Evolutionary conservation across 306 rosid genomes (phyloP).

Genomic region (Rubus parviflorus): DNA sequence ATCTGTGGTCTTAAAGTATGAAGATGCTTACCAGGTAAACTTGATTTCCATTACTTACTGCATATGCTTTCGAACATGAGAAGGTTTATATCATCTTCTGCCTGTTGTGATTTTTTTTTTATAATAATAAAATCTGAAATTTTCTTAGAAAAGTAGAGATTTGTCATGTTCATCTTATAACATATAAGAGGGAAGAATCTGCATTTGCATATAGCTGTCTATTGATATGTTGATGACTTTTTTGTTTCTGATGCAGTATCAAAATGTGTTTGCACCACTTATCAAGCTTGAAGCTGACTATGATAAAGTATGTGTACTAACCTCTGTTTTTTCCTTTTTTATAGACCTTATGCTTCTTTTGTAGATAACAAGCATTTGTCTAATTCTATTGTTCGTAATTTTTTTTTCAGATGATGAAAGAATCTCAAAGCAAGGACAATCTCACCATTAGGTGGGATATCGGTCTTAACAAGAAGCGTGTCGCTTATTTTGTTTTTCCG

Average conservation of each 20-base stretch:
- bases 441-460: slow-evolving; percentile 94
- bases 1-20: slow-evolving; percentile 87
- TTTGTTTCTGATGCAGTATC: slow-evolving; percentile 63
- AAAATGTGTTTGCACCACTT: slow-evolving; percentile 99
- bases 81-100: neutral
- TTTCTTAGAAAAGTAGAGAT: neutral
- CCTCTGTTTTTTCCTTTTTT: neutral
- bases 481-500: slow-evolving; percentile 96
- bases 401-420: slow-evolving; percentile 89
- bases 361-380: neutral
- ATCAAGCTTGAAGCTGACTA: slow-evolving; percentile 99
- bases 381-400: slow-evolving; percentile 26
- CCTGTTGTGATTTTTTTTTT: neutral
- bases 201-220: slow-evolving; percentile 25
- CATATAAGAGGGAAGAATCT: neutral
- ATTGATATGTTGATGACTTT: slow-evolving; percentile 21
- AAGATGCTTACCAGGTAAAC: slow-evolving; percentile 97
- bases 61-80: slow-evolving; percentile 1
- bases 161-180: neutral
- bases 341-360: neutral
- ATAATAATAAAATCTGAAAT: too few relatives aligned
- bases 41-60: slow-evolving; percentile 19
- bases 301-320: slow-evolving; percentile 64
- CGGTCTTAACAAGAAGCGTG: slow-evolving; percentile 97
- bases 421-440: slow-evolving; percentile 98